A percentile compares a stretch with the other conserved stretches of the same genome.
These are phyloP conservation scores for Ascochyta koolunga DNA, from an alignment of 2,329 filamentous ascomycete species.

Conservation along the genomic window DNA sequence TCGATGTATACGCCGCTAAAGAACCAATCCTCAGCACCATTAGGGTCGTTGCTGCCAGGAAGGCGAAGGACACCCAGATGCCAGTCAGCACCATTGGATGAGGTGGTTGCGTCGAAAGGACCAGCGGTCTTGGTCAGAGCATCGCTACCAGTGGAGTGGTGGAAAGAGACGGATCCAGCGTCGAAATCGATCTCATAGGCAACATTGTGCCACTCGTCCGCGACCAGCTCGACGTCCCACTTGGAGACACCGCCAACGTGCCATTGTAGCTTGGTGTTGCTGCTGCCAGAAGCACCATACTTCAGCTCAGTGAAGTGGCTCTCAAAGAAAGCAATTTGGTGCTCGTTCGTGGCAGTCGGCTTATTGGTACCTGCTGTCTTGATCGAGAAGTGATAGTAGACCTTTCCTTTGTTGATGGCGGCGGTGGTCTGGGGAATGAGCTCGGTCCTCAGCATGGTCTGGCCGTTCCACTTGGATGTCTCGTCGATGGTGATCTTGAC, in stretches of 20 bases:
- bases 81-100: constrained; percentile 73
- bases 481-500: constrained; percentile 71
- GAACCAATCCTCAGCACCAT: constrained; percentile 68
- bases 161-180: constrained; percentile 67
- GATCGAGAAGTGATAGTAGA: constrained; percentile 76
- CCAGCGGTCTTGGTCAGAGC: constrained; percentile 64
- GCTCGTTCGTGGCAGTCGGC: constrained; percentile 67
- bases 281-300: constrained; percentile 59
- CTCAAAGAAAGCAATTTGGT: constrained; percentile 70
- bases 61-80: constrained; percentile 74
- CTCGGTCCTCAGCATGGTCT: constrained; percentile 73
- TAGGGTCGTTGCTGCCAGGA: constrained; percentile 61
- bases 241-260: constrained; percentile 64
- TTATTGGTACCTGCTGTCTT: constrained; percentile 64
- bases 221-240: constrained; percentile 67
- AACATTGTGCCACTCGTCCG: constrained; percentile 75
- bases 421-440: constrained; percentile 73
- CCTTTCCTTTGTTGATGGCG: constrained; percentile 67
- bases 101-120: constrained; percentile 65
- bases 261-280: constrained; percentile 66
- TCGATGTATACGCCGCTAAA: constrained; percentile 77
- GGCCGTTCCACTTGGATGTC: constrained; percentile 73
- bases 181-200: constrained; percentile 75
- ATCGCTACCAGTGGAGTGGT: constrained; percentile 69
- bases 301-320: constrained; percentile 78